Evolutionary conservation across 148 eudicot genomes (phyloP), one percentile per base, ranked within the genome.

Genomic region (Chenopodium berlandieri): DNA sequence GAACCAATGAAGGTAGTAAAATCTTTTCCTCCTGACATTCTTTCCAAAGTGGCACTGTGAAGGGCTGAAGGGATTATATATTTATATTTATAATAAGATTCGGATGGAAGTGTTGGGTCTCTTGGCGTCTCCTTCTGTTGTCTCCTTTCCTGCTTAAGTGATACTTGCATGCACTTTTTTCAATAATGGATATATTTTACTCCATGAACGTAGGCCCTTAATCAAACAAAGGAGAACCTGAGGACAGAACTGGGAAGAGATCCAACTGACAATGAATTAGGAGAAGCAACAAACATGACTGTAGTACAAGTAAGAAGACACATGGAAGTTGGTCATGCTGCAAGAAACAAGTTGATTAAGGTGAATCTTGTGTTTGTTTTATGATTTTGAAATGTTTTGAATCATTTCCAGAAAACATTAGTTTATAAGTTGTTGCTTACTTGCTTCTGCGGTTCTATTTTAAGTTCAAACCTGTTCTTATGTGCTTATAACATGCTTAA

Each of bases 1-100:
- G 97, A 94, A 79, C 94, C 94, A n/a, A 84, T 91, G 93, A 96
- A 94, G 95, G 99, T 94, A 84, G 97, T 92, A 81, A 78, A 67
- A 75, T 30, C 47, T 70, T 80, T 54, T 13, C 25, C 30, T 56
- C 47, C 48, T 25, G 12, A 17, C 8, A 8, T 58, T 37, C 31
- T 34, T 60, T 52, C 13, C 78, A 34, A 31, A 40, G n/a, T 58
- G 40, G 69, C 22, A 47, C 5, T 54, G 65, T 23, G 37, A 34
- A 34, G 3, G 37, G 66, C 2, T 74, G 9, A 19, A 22, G 48
- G 16, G 12, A 52, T 52, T 10, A 52, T 10, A 1, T 12, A 52
- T 0, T 62, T 40, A 34, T 13, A 2, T 25, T 19, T 23, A 27
- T 19, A 17, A 14, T 2, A 4, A 20, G 23, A 3, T 34, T 71